Evolutionary conservation across 495 filamentous ascomycete genomes (phyloP).

Genomic region (Aspergillus carlsbadensis): DNA sequence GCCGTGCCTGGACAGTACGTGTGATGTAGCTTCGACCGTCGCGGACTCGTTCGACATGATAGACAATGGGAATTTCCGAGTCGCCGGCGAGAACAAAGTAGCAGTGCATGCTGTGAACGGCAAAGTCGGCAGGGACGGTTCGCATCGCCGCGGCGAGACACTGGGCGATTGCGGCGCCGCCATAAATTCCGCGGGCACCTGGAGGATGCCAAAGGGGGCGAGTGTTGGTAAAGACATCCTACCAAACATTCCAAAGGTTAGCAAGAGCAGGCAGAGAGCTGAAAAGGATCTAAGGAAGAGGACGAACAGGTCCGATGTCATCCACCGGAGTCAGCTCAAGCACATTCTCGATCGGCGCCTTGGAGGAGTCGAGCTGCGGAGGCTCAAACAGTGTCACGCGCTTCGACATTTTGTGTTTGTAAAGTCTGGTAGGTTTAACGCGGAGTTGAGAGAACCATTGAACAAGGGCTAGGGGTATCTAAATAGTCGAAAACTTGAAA

Average conservation of each 20-base stretch:
- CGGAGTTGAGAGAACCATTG: background rate
- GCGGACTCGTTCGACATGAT: slow-evolving; percentile 88
- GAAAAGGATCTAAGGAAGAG: background rate
- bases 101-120: slow-evolving; percentile 94
- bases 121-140: slow-evolving; percentile 77
- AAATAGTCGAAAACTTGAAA: background rate
- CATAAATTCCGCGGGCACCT: slow-evolving; percentile 89
- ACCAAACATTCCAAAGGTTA: background rate
- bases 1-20: slow-evolving; percentile 90
- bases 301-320: slow-evolving; percentile 74
- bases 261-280: background rate
- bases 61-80: slow-evolving; percentile 80
- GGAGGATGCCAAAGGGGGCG: slow-evolving; percentile 86
- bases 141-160: slow-evolving; percentile 82
- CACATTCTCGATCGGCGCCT: slow-evolving; percentile 82
- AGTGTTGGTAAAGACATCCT: slow-evolving; percentile 93
- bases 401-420: slow-evolving; percentile 29
- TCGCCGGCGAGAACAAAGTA: slow-evolving; percentile 95
- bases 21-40: slow-evolving; percentile 90
- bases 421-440: background rate
- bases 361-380: slow-evolving; percentile 66
- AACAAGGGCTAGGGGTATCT: background rate
- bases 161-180: slow-evolving; percentile 91
- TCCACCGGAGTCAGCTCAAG: slow-evolving; percentile 78
- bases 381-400: slow-evolving; percentile 72